Evolutionary conservation across 108 stramenopile genomes (phyloP).

Genomic region (Parietichytrium sp.): DNA sequence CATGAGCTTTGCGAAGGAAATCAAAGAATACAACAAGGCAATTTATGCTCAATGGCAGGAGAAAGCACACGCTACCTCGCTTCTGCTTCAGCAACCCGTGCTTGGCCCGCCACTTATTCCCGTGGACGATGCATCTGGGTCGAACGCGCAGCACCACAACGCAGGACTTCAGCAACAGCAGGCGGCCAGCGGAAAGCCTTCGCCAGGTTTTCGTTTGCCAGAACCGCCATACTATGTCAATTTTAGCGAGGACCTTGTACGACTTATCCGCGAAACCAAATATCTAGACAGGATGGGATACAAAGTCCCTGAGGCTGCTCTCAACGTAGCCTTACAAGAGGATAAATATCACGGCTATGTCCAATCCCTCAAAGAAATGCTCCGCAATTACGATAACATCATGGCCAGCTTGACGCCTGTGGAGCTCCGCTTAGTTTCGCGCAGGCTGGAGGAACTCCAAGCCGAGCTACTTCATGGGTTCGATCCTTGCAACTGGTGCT

Average conservation of each 20-base stretch:
- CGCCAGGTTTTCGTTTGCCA: conserved; percentile 49
- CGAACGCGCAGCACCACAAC: not conserved
- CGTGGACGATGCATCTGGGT: not conserved
- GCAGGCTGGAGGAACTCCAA: conserved; percentile 61
- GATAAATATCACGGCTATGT: conserved; percentile 64
- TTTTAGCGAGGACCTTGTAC: conserved; percentile 58
- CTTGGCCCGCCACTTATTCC: conserved; percentile 47
- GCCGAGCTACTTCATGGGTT: conserved; percentile 53
- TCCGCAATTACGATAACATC: conserved; percentile 55
- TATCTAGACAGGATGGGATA: conserved; percentile 72
- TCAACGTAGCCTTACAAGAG: conserved; percentile 72
- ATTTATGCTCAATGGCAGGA: conserved; percentile 64
- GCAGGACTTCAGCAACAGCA: too few species aligned
- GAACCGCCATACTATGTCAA: conserved; percentile 66
- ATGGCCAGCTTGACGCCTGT: conserved; percentile 51
- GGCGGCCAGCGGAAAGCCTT: not conserved
- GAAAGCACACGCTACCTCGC: conserved; percentile 52
- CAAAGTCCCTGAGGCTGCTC: conserved; percentile 66
- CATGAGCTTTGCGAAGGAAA: conserved; percentile 62
- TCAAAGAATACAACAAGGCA: conserved; percentile 58
- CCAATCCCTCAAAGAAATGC: conserved; percentile 56
- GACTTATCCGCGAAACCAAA: conserved; percentile 67
- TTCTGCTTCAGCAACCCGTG: conserved; percentile 65
- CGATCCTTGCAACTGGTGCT: conserved; percentile 71
- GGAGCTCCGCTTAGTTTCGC: conserved; percentile 53